A percentile compares a stretch with the other conserved stretches of the same genome.
Evolutionary conservation across 192 early-diverging fungal species (phyloP).

Genomic region (Coemansia sp.): DNA sequence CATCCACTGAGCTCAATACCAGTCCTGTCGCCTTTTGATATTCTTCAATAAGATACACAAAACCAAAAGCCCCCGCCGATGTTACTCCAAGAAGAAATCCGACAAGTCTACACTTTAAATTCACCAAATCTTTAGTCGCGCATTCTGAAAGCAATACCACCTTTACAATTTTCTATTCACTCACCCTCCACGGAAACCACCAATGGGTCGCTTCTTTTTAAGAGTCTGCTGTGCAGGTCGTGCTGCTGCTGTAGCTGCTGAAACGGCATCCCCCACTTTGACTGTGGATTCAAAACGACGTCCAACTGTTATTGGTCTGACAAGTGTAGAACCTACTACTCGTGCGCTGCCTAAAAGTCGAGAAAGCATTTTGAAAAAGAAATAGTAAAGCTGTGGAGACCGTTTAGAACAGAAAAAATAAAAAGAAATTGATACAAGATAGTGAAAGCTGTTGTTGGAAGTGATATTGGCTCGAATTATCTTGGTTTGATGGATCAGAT

Average conservation of each 20-base stretch:
- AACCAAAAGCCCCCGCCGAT: slow-evolving; percentile 69
- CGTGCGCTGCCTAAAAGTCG: slow-evolving; percentile 32
- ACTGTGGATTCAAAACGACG: slow-evolving; percentile 50
- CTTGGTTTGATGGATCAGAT: no score
- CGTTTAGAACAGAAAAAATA: not conserved
- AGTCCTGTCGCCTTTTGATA: slow-evolving; percentile 72
- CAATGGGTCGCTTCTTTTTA: slow-evolving; percentile 60
- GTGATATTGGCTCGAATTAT: no score
- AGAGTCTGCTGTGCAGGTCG: slow-evolving; percentile 36
- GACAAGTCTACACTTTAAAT: slow-evolving; percentile 55
- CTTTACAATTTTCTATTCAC: not conserved
- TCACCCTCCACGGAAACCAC: slow-evolving; percentile 67
- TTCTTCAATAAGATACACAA: slow-evolving; percentile 84
- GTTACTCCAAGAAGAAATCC: slow-evolving; percentile 80
- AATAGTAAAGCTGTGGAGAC: not conserved
- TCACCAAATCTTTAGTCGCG: slow-evolving; percentile 4
- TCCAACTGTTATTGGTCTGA: slow-evolving; percentile 24
- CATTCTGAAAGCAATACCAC: not conserved
- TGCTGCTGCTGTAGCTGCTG: slow-evolving; percentile 10
- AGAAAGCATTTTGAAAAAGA: slow-evolving; percentile 19
- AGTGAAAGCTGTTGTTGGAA: no score
- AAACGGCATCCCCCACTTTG: slow-evolving; percentile 35
- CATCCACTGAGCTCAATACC: slow-evolving; percentile 73
- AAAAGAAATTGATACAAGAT: not conserved
- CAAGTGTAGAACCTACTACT: slow-evolving; percentile 21